Conservation (phyloP, 169 alveolate species). For the Perkinsus olseni region DNA sequence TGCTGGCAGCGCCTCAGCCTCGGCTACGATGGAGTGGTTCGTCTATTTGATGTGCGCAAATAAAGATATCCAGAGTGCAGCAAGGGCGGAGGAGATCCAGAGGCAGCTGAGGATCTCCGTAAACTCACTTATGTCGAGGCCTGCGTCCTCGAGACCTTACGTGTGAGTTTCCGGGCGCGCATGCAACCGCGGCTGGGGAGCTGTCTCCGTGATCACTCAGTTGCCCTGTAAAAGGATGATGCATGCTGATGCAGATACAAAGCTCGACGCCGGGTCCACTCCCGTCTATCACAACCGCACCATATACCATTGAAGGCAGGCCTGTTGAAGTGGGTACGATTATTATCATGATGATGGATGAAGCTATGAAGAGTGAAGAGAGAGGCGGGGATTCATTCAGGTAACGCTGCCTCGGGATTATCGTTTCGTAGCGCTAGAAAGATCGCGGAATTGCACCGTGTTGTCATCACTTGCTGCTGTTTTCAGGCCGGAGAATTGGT, state of each 20-base stretch:
- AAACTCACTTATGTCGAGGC: neutral
- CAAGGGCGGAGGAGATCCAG: neutral
- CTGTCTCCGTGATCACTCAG: neutral
- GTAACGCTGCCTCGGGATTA: too few relatives aligned
- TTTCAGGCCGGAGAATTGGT: neutral
- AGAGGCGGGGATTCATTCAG: neutral
- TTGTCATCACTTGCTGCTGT: neutral
- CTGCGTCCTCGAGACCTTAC: neutral
- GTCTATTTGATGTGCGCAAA: neutral
- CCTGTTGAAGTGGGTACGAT: neutral
- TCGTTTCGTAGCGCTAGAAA: neutral
- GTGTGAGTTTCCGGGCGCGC: neutral
- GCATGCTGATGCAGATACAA: neutral
- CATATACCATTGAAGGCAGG: neutral
- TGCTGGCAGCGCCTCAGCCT: neutral
- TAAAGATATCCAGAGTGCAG: neutral
- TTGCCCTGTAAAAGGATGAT: too few relatives aligned
- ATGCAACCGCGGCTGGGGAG: neutral
- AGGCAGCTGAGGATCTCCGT: neutral
- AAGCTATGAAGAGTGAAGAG: neutral
- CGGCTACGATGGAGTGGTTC: neutral
- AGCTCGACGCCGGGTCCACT: neutral
- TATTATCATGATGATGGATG: neutral
- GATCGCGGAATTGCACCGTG: too few relatives aligned
- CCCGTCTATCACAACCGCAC: neutral